Percentiles rank a stretch among this genome's conserved stretches.
Evolutionary conservation across 2,329 filamentous ascomycete genomes (phyloP).

Genomic region (Biscogniauxia sp.): DNA sequence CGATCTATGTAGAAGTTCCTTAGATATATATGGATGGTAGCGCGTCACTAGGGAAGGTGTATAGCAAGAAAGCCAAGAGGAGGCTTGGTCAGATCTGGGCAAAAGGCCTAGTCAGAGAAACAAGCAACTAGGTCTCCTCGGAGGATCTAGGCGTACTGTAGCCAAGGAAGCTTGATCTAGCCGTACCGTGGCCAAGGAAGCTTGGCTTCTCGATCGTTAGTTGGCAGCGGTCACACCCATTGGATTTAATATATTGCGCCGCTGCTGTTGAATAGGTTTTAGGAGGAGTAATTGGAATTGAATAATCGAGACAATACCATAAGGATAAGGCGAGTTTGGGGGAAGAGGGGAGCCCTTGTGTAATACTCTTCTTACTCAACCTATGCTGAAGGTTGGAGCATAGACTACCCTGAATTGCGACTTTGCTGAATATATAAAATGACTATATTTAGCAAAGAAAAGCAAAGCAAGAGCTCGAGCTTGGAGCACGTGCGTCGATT

Average conservation of each 20-base stretch:
- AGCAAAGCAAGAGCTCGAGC: too few relatives aligned
- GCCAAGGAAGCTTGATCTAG: neutral
- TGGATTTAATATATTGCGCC: conserved; percentile 1
- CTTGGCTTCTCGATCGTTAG: conserved; percentile 1
- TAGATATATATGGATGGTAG: neutral
- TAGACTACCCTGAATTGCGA: neutral
- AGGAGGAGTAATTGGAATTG: neutral
- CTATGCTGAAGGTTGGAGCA: neutral
- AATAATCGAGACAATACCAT: neutral
- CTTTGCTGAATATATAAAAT: neutral
- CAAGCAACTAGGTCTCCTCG: neutral
- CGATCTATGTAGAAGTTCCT: neutral
- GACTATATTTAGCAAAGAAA: too few relatives aligned
- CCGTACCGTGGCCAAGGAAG: conserved; percentile 2
- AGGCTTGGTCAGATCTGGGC: neutral
- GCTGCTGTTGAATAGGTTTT: conserved; percentile 3
- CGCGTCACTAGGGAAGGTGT: neutral
- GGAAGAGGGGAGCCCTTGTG: neutral
- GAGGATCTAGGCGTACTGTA: neutral
- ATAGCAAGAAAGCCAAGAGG: neutral
- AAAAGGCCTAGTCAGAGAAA: neutral
- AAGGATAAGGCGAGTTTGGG: neutral
- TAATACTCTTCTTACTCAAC: neutral
- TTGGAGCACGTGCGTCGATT: too few relatives aligned
- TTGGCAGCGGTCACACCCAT: neutral